Base-by-base conservation (phyloP, 805 yeast genomes). In the Cyberlindnera bimundalis region DNA sequence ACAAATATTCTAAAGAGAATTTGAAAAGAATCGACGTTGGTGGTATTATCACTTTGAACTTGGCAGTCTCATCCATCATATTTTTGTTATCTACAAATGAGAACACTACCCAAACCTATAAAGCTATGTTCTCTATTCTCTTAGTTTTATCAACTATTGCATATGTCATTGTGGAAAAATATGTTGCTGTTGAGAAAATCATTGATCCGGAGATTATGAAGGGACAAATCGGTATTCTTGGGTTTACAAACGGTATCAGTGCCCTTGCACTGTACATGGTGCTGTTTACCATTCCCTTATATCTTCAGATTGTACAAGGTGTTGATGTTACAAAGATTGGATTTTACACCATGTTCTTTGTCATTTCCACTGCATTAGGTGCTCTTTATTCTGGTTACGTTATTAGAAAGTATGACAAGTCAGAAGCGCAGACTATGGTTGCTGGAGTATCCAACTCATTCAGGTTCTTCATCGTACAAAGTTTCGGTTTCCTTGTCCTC, bases 261-360 rank as follows among this genome's bases (percentile, higher is more conserved):
- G 50, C 71, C 1, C 55, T 66, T 52, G 49, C 65, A 0, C 43
- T 63, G 6, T 68, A 66, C 44, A 60, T 65, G 35, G 50, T 54
- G 14, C 58, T 64, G 19, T 71, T 67, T 47, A 43, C 63, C 3
- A 50, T 64, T 5, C 76, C 76, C 3, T 39, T 70, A 8, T 71
- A 68, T 44, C 52, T 68, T n/a, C 75, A 71, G 46, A 52, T 67
- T n/a, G 62, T 70, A 6, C 73, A 69, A 38, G 64, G 60, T 29
- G 52, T 67, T n/a, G 47, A 55, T 5, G 67, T 70, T 6, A 52
- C 66, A 10, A 59, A 56, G 16, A 56, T 70, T 16, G 75, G 76
- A 10, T 44, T 54, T 2, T 70, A 66, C 47, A 68, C 68, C 31
- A 60, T 68, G 37, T 66, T 64, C 48, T 65, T 64, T 23, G 74